These are phyloP conservation scores for Azolla pinnata DNA, from an alignment of 75 land plant genomes.

Conservation along the genomic window DNA sequence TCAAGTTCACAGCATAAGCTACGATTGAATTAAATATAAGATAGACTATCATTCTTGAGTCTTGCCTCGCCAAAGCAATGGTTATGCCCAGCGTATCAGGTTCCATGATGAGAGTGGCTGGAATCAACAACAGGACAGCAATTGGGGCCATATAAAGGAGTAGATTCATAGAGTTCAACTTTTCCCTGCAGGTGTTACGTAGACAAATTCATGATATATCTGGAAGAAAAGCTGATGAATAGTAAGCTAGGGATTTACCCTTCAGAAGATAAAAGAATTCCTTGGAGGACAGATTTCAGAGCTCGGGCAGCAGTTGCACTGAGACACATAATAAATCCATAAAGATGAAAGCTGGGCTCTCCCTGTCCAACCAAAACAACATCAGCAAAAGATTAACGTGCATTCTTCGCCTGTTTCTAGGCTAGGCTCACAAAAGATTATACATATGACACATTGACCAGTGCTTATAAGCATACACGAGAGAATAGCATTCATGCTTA, in stretches of 20 bases:
- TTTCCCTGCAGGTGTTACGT: constrained; percentile 31
- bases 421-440: too few relatives aligned
- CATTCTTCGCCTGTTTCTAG: too few relatives aligned
- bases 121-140: constrained; percentile 40
- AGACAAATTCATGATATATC: too few relatives aligned
- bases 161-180: constrained; percentile 51
- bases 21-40: constrained; percentile 38
- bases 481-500: too few relatives aligned
- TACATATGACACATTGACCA: too few relatives aligned
- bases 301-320: constrained; percentile 72
- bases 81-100: constrained; percentile 52
- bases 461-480: too few relatives aligned
- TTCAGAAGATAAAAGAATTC: constrained; percentile 59
- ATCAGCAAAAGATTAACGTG: too few relatives aligned
- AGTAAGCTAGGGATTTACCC: too few relatives aligned
- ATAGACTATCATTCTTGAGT: constrained; percentile 29
- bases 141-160: constrained; percentile 52
- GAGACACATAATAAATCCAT: constrained; percentile 69
- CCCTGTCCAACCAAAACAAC: too few relatives aligned
- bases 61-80: constrained; percentile 43
- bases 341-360: constrained; percentile 71
- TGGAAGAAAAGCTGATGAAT: too few relatives aligned
- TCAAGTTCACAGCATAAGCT: constrained; percentile 38
- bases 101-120: constrained; percentile 43
- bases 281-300: constrained; percentile 62